phyloP scores from a whole-genome alignment of 2,329 filamentous ascomycete species.

The Fusarium sp. region DNA sequence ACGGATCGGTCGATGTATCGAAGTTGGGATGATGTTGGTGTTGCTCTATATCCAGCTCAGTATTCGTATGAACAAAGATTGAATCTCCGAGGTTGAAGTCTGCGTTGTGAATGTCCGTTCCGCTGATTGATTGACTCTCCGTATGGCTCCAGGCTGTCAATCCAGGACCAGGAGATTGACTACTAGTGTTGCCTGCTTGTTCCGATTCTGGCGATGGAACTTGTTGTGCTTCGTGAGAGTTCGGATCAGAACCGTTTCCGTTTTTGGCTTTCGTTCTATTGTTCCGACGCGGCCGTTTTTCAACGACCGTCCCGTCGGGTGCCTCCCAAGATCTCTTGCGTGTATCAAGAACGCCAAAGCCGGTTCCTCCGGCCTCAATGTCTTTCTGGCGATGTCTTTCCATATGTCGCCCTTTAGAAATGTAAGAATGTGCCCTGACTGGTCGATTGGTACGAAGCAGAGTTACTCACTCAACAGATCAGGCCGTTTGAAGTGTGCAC shows the following conservation, averaged over 20 bases:
- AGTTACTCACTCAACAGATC: slow-evolving; percentile 57
- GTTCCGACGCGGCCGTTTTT: slow-evolving; percentile 47
- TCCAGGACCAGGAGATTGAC: neutral
- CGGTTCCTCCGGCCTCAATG: slow-evolving; percentile 64
- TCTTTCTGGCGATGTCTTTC: slow-evolving; percentile 64
- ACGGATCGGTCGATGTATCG: neutral
- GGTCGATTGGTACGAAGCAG: neutral
- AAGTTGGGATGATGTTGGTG: neutral
- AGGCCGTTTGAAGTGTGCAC: slow-evolving; percentile 69
- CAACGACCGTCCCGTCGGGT: slow-evolving; percentile 62
- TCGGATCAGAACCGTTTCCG: slow-evolving; percentile 10
- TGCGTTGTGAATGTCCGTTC: neutral
- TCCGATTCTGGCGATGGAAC: slow-evolving; percentile 2
- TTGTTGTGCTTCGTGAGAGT: neutral
- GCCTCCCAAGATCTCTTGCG: slow-evolving; percentile 68
- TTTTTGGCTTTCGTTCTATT: slow-evolving; percentile 5
- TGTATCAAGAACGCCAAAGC: slow-evolving; percentile 62
- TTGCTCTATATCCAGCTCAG: neutral
- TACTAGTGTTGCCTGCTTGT: neutral
- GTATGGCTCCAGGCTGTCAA: neutral
- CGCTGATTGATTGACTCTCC: neutral
- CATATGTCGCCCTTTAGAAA: slow-evolving; percentile 66
- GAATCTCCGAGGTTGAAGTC: neutral
- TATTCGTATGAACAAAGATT: neutral
- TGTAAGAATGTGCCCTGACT: neutral